These are phyloP conservation scores for Eucalyptus marginata DNA, from an alignment of 345 rosid species.

Conservation along the genomic window DNA sequence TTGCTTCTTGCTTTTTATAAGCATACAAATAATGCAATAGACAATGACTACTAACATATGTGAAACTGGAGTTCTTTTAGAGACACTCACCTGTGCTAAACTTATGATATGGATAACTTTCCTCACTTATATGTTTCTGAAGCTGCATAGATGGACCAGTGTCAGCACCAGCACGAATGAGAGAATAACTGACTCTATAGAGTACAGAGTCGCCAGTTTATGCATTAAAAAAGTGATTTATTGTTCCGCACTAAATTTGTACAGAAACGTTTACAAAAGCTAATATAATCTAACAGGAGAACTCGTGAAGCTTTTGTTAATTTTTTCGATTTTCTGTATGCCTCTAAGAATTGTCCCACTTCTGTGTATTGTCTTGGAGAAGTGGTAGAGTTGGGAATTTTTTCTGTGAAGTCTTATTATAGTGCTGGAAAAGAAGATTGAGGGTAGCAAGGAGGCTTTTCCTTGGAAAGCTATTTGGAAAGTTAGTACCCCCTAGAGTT, in stretches of 20 bases:
- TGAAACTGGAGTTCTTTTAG: not conserved
- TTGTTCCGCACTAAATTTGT: not conserved
- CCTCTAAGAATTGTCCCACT: not conserved
- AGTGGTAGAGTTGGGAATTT: not conserved
- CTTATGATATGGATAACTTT: constrained; percentile 83
- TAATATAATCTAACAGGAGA: not conserved
- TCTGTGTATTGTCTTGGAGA: not conserved
- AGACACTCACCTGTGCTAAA: constrained; percentile 66
- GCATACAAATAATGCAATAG: not conserved
- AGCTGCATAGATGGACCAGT: constrained; percentile 31
- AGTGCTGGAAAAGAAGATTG: not conserved
- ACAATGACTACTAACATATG: not conserved
- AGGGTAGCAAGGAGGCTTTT: not conserved
- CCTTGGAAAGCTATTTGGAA: not conserved
- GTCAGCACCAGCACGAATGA: not conserved
- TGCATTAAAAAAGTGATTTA: not conserved
- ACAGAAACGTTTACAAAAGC: not conserved
- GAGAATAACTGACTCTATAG: not conserved
- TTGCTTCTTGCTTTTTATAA: not conserved
- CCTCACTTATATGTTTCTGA: constrained; percentile 59
- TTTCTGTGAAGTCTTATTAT: not conserved
- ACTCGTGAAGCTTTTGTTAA: not conserved
- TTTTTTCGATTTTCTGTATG: not conserved
- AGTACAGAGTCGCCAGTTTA: not conserved
- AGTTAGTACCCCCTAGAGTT: not conserved